These are phyloP conservation scores for Aspergillus terreus DNA, from an alignment of 2,329 filamentous ascomycete genomes.

Conservation along the genomic window DNA sequence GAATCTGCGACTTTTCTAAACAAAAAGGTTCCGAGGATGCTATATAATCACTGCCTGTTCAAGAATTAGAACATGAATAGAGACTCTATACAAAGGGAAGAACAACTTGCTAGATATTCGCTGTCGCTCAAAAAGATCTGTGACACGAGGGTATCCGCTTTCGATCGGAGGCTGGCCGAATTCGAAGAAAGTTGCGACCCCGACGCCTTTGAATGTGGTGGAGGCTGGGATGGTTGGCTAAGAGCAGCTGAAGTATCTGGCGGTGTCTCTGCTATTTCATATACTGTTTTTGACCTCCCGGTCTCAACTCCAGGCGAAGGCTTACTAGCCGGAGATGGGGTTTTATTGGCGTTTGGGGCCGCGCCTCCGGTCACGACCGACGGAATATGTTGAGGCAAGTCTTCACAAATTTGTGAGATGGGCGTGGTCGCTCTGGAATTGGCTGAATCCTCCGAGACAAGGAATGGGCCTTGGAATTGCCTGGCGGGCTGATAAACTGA, in stretches of 20 bases:
- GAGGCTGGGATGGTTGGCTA: not conserved
- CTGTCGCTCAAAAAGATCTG: not conserved
- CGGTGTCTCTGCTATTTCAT: conserved; percentile 23
- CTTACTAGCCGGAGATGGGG: too few relatives aligned
- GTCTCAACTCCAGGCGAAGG: too few relatives aligned
- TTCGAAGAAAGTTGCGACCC: conserved; percentile 1
- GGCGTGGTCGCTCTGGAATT: not conserved
- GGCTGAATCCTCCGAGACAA: not conserved
- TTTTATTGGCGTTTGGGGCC: too few relatives aligned
- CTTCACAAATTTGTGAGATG: not conserved
- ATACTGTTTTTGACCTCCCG: not conserved
- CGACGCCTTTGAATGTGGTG: not conserved
- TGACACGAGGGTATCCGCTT: not conserved
- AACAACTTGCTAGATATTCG: not conserved
- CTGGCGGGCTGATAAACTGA: conserved; percentile 13
- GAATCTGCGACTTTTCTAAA: too few relatives aligned
- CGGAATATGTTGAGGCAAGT: not conserved
- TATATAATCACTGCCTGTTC: too few relatives aligned
- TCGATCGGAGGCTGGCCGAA: not conserved
- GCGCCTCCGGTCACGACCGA: too few relatives aligned
- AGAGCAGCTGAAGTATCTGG: conserved; percentile 1
- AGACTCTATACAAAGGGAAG: conserved; percentile 4
- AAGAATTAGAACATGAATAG: not conserved
- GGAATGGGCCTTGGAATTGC: conserved; percentile 8
- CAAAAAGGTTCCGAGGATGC: too few relatives aligned